Percentiles rank a stretch among this genome's conserved stretches.
Conservation (phyloP, 179 eudicot genomes). For the Silene noctiflora region DNA sequence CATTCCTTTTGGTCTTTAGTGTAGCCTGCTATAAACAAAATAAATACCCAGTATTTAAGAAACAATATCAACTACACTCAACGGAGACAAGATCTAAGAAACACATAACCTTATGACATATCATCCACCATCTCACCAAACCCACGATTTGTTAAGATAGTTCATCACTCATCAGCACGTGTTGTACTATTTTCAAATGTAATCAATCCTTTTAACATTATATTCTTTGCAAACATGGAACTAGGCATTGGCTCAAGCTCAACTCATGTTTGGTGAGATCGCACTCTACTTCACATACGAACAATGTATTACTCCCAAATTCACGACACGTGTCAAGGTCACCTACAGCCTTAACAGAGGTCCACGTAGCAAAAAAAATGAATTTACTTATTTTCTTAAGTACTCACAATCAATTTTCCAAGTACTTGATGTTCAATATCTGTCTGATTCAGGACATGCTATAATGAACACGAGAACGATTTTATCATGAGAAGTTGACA, state of each 20-base stretch:
- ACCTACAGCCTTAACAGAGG: neutral
- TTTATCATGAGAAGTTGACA: neutral
- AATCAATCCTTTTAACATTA: neutral
- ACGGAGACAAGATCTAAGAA: neutral
- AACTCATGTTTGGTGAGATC: neutral
- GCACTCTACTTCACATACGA: neutral
- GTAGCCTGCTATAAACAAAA: conserved; percentile 20
- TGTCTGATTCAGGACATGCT: neutral
- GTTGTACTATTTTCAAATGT: too few species aligned
- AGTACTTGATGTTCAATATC: neutral
- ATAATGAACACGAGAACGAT: neutral
- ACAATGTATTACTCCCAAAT: neutral
- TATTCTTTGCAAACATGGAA: neutral
- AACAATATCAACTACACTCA: neutral
- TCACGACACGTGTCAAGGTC: neutral
- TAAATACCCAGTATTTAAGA: neutral
- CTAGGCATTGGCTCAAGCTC: neutral
- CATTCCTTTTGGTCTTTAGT: conserved; percentile 29
- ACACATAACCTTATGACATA: neutral
- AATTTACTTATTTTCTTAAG: neutral
- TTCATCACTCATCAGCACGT: neutral
- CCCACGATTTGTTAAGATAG: neutral
- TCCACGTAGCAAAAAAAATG: neutral
- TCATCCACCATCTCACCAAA: too few species aligned
- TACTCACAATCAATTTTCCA: neutral